Base-by-base conservation (phyloP, 2,329 filamentous ascomycete genomes). In the Zarea fungicola region DNA sequence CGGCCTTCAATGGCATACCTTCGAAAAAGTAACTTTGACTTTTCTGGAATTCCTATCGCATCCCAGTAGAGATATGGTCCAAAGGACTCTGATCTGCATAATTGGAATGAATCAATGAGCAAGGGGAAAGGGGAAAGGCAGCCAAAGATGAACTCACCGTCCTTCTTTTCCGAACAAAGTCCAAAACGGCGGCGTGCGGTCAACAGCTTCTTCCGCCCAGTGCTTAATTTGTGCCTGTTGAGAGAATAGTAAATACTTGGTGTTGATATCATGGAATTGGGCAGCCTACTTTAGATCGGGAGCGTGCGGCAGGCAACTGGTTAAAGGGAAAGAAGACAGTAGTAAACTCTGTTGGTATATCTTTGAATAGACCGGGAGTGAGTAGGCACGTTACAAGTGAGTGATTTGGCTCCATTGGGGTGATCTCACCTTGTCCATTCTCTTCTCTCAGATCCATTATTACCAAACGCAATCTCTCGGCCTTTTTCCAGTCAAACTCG, bases 191-290 rank as follows among this genome's bases (percentile, higher is more conserved):
- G 80, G 63, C 0, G 76, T 75, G 18, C 75, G 66, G 1, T 76
- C 75, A 54, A 84, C 83, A 21, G 84, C 80, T 34, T 77, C 71
- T 55, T 81, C 74, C 6, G 80, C 78, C 81, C 81, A 84, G 57
- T 84, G 80, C 5, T 34, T 19, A 11, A n/a, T 1, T 9, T 3
- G 19, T 14, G 26, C 21, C 31, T 45, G 5, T 1, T 11, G 10
- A 11, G 9, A 5, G 18, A 11, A 18, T 48, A 21, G 41, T 26
- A 10, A 23, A 5, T 8, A 6, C 14, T 35, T 3, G 8, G 18
- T 3, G 3, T 9, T 18, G 21, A 8, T 4, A 5, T 13, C 8
- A 18, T 18, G 6, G n/a, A n/a, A n/a, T n/a, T 9, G 3, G 21
- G 4, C 11, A 7, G 16, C 45, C 8, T 32, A 48, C 45, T 3